Evolutionary conservation across 495 filamentous ascomycete genomes (phyloP), one percentile per base, ranked within the genome.

Genomic region (Penicillium silybi): DNA sequence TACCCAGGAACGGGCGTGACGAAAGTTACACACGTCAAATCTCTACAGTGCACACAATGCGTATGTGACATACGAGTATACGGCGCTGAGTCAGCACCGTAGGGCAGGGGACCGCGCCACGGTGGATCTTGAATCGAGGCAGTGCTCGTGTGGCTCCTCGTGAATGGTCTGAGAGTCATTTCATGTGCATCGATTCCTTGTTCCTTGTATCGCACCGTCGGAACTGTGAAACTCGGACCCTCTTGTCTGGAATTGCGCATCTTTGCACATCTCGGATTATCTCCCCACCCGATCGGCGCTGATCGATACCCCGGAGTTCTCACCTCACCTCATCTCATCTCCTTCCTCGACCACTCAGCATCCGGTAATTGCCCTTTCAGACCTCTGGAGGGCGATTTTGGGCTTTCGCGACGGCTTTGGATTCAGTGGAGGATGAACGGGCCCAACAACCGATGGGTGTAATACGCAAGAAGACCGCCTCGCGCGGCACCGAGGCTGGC

Each of bases 401-500:
- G 42, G 52, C 61, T 52, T 57, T 65, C 59, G 64, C 62, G 56
- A 74, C 70, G 56, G 62, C 58, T 52, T 59, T 47, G 60, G 69
- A 67, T 44, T 62, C 49, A 59, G 53, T 50, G 62, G 70, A 77
- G 69, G 67, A 76, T 75, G 73, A 75, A 59, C 68, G 59, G 55
- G 58, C 26, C 52, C 45, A 65, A 63, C 58, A 52, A 63, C 43
- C 64, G 65, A 97, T 97, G 92, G 92, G 92, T 63, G 87, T 96
- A 66, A 96, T 97, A 72, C 85, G 90, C 65, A 96, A 96, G 80
- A 97, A 96, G 75, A 92, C 89, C 50, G 88, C 89, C 56, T 81
- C 86, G 52, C 82, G 90, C 62, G 89, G 90, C 40, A 92, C 87
- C 10, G 92, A 96, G 62, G 91, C 92, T 18, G 92, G 92, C 51